A percentile compares a stretch with the other conserved stretches of the same genome.
phyloP scores from a whole-genome alignment of 345 rosid species.

The Anacardium occidentale region DNA sequence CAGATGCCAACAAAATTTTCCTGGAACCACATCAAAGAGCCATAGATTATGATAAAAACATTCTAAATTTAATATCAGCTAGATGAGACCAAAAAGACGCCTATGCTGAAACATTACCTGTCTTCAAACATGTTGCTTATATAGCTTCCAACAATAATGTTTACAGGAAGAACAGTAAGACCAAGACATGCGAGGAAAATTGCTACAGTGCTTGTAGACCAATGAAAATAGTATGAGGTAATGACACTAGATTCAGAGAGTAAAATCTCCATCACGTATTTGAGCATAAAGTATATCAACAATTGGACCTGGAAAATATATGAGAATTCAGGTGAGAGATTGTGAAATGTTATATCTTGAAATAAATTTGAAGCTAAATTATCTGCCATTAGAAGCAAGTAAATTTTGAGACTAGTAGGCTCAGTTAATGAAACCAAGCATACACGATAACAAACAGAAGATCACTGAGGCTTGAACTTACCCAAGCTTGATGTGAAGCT shows the following conservation, averaged over 20 bases:
- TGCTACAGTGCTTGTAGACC: conserved; percentile 86
- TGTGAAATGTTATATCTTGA: neutral
- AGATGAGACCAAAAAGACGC: neutral
- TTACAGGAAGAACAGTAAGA: conserved; percentile 90
- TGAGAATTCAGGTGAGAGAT: conserved; percentile 16
- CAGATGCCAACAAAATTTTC: conserved; percentile 94
- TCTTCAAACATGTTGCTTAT: conserved; percentile 98
- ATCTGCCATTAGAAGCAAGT: neutral
- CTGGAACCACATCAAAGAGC: conserved; percentile 34
- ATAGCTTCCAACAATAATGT: conserved; percentile 87
- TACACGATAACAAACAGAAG: neutral
- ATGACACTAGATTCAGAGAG: conserved; percentile 93
- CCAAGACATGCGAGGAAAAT: conserved; percentile 89
- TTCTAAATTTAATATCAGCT: neutral
- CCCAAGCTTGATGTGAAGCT: neutral
- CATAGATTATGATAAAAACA: neutral
- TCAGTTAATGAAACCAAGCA: neutral
- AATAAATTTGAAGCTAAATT: neutral
- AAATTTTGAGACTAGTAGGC: neutral
- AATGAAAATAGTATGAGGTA: conserved; percentile 78
- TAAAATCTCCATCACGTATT: conserved; percentile 88
- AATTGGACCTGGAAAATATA: conserved; percentile 72
- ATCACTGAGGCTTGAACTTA: neutral
- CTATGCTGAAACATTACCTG: conserved; percentile 48
- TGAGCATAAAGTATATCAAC: conserved; percentile 97